These are phyloP conservation scores for Cyclostephanos tholiformis DNA, from an alignment of 108 stramenopile species.

Conservation along the genomic window DNA sequence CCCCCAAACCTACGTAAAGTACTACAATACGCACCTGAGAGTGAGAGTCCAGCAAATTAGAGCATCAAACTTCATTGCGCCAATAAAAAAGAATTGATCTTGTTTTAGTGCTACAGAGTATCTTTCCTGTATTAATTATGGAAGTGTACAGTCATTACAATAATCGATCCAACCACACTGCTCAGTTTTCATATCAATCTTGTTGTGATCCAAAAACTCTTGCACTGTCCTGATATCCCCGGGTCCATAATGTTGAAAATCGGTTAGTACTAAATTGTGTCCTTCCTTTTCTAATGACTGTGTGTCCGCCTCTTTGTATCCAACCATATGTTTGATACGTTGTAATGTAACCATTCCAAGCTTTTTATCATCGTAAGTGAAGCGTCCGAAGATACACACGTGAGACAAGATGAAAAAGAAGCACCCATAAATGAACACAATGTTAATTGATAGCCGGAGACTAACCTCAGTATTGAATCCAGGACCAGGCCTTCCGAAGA, in stretches of 20 bases:
- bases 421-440: too few species aligned
- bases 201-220: conserved; percentile 62
- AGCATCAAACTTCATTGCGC: too few species aligned
- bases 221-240: conserved; percentile 56
- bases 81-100: too few species aligned
- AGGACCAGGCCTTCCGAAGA: conserved; percentile 63
- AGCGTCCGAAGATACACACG: too few species aligned
- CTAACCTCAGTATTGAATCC: conserved; percentile 40
- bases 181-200: conserved; percentile 57
- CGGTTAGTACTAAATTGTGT: conserved; percentile 43
- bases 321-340: conserved; percentile 74
- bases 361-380: too few species aligned
- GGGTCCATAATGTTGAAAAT: conserved; percentile 61
- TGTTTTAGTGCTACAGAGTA: too few species aligned
- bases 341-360: conserved; percentile 53
- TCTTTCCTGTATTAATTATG: too few species aligned
- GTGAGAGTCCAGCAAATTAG: too few species aligned
- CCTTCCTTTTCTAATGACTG: conserved; percentile 45
- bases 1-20: too few species aligned
- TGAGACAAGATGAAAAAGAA: too few species aligned
- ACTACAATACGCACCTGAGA: too few species aligned
- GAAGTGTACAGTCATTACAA: conserved; percentile 57
- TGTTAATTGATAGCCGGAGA: too few species aligned
- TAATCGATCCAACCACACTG: conserved; percentile 54
- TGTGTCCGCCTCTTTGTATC: conserved; percentile 56